phyloP scores from a whole-genome alignment of 1,284 basidiomycete genomes.

The Cutaneotrichosporon curvatum region DNA sequence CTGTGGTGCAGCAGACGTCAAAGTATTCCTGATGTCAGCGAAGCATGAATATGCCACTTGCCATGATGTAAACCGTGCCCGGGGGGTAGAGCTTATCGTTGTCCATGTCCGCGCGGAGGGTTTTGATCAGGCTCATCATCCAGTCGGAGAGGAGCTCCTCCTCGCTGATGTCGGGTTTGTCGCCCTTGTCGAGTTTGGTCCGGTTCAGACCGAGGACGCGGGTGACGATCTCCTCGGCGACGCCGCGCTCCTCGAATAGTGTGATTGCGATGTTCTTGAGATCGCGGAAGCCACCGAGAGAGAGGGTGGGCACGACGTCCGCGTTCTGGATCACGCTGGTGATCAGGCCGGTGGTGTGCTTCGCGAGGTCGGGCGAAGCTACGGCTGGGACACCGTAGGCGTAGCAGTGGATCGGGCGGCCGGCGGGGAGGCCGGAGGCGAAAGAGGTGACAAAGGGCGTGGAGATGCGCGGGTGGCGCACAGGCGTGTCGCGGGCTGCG shows the following conservation, averaged over 20 bases:
- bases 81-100: conserved; percentile 48
- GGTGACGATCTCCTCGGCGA: conserved; percentile 50
- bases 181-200: conserved; percentile 17
- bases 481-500: conserved; percentile 8
- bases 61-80: conserved; percentile 39
- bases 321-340: conserved; percentile 47
- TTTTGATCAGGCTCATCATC: conserved; percentile 46
- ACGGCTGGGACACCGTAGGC: conserved; percentile 48
- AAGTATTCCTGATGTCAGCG: conserved; percentile 40
- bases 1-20: conserved; percentile 42
- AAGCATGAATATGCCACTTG: conserved; percentile 12
- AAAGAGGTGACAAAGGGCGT: conserved; percentile 50
- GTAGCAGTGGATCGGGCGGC: conserved; percentile 49
- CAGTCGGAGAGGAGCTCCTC: conserved; percentile 38
- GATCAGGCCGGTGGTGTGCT: conserved; percentile 47
- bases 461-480: conserved; percentile 40
- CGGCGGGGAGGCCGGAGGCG: conserved; percentile 47
- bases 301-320: conserved; percentile 42
- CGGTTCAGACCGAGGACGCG: conserved; percentile 41
- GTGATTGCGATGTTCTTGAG: conserved; percentile 49
- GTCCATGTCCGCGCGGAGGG: conserved; percentile 47
- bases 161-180: conserved; percentile 6
- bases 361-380: conserved; percentile 47
- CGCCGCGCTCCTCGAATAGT: conserved; percentile 44
- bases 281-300: conserved; percentile 49